These are phyloP conservation scores for Trichoderma asperelloides DNA, from an alignment of 495 filamentous ascomycete genomes.

Conservation along the genomic window DNA sequence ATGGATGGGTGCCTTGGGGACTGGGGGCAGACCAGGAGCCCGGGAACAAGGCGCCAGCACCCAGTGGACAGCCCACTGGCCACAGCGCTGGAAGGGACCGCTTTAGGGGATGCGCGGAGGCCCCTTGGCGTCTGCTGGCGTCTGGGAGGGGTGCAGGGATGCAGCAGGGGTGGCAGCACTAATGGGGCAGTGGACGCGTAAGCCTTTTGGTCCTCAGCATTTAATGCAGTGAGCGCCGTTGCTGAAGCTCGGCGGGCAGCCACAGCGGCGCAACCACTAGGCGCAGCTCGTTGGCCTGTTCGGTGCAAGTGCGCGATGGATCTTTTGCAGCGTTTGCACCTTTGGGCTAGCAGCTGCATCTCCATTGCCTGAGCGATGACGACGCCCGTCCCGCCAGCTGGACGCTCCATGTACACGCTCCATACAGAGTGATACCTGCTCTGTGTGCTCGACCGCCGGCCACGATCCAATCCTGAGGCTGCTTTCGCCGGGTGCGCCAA, in stretches of 20 bases:
- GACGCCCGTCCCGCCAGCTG: background rate
- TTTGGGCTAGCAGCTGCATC: background rate
- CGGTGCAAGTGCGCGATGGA: background rate
- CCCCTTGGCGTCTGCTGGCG: slow-evolving; percentile 3
- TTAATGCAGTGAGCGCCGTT: background rate
- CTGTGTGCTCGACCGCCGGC: too few species aligned
- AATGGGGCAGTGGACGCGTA: slow-evolving; percentile 6
- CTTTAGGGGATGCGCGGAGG: slow-evolving; percentile 6
- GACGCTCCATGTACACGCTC: background rate
- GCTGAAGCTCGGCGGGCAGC: background rate
- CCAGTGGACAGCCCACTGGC: background rate
- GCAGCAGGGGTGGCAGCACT: background rate
- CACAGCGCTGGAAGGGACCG: background rate
- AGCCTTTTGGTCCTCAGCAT: slow-evolving; percentile 6
- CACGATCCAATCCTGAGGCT: background rate
- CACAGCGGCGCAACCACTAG: slow-evolving; percentile 2
- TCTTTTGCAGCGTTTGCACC: background rate
- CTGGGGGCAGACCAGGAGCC: background rate
- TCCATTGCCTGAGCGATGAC: background rate
- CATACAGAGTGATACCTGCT: background rate
- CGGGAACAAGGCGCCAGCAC: too few species aligned
- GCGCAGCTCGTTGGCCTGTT: background rate
- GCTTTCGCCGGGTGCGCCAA: background rate
- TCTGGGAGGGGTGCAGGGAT: background rate
- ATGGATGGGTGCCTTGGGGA: background rate